Base-by-base conservation (phyloP, 805 yeast genomes). In the Ogataea trehaloabstinens region DNA sequence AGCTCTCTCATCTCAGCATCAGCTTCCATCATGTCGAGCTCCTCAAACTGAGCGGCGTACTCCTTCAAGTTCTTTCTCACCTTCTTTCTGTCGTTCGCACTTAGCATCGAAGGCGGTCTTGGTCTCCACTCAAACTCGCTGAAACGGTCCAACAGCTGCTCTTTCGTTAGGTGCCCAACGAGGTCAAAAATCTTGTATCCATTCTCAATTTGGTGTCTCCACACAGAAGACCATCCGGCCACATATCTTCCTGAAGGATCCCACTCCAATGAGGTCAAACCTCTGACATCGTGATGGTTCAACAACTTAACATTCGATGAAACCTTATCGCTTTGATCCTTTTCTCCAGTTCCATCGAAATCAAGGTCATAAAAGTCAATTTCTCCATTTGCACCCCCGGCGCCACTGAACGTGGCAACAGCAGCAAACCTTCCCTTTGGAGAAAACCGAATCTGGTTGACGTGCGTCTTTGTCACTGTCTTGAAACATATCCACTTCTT, bases 51-150 rank as follows among this genome's bases (percentile, higher is more conserved):
- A 29, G 93, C 93, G 53, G 89, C 74, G 75, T 85, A 87, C 66
- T 86, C 91, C 61, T 82, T 79, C 71, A 91, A 69, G 70, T 84
- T 84, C 84, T 86, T 85, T 71, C 87, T 78, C 47, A 93, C 88
- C 74, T 82, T 84, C 83, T 88, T 87, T 71, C 79, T 79, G 63
- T 87, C 95, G 50, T 79, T 83, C 54, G 82, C 79, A 45, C 81
- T 71, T 59, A 93, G 77, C 49, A 82, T 65, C 2, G 89, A 74
- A 15, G 76, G 78, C 36, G 99, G 99, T 70, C 99, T 82, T 56
- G 98, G 98, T 73, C 99, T 85, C 99, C 99, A 93, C 46, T 78
- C 71, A 56, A 91, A 86, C 46, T 85, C 90, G 67, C 81, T 85
- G 77, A 93, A 88, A 40, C 82, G 85, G 54, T 86, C 93, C 45